Evolutionary conservation across 225 moss, liverwort and hornwort genomes (phyloP).

Genomic region (Physcomitrellopsis africana): DNA sequence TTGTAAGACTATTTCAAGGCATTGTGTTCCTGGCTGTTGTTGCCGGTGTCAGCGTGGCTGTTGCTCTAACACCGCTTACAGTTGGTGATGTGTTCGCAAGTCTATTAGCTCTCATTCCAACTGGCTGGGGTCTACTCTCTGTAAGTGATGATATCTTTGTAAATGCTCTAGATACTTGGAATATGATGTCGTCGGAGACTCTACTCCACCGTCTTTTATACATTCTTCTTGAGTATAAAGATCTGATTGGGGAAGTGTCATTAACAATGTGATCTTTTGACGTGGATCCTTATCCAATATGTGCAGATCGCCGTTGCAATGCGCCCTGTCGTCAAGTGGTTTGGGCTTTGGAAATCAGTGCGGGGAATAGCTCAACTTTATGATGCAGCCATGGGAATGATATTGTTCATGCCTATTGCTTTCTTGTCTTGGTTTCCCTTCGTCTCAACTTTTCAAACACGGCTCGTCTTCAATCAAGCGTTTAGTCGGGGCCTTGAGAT

Average conservation of each 20-base stretch:
- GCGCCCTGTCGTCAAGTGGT: constrained; percentile 44
- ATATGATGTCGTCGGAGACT: background rate
- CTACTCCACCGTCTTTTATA: background rate
- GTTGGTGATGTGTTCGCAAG: constrained; percentile 67
- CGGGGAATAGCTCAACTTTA: constrained; percentile 62
- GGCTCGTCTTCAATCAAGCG: constrained; percentile 95
- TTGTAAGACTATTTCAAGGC: constrained; percentile 60
- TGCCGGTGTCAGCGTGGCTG: constrained; percentile 55
- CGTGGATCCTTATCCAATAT: background rate
- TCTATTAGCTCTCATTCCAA: constrained; percentile 60
- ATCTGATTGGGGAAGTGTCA: background rate
- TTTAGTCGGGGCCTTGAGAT: constrained; percentile 98
- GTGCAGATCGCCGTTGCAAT: constrained; percentile 64
- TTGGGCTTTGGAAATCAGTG: constrained; percentile 57
- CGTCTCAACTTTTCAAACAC: constrained; percentile 95
- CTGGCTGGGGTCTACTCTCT: constrained; percentile 71
- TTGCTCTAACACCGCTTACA: constrained; percentile 54
- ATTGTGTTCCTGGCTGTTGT: constrained; percentile 58
- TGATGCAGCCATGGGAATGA: constrained; percentile 67
- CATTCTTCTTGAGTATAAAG: too few species aligned
- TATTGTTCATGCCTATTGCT: constrained; percentile 65
- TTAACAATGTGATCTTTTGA: constrained; percentile 22
- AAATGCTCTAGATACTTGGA: too few species aligned
- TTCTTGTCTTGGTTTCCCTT: constrained; percentile 96
- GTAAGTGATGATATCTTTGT: constrained; percentile 34